These are phyloP conservation scores for Colletotrichum costaricense DNA, from an alignment of 2,329 filamentous ascomycete genomes.

Conservation along the genomic window DNA sequence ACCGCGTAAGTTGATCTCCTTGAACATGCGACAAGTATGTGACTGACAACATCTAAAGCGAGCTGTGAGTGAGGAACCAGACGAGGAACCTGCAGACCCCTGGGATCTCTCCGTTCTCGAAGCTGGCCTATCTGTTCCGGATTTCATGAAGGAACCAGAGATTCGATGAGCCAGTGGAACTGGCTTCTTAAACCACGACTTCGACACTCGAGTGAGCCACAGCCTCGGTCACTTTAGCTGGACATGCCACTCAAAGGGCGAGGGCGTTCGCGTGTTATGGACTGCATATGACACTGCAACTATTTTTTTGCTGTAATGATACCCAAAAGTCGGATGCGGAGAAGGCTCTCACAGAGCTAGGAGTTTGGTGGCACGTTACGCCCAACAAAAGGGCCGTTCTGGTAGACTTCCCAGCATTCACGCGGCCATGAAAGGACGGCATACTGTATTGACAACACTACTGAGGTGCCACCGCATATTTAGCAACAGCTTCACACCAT, in stretches of 20 bases:
- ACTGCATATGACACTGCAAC: background rate
- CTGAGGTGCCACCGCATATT: background rate
- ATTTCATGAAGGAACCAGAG: conserved; percentile 57
- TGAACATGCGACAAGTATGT: background rate
- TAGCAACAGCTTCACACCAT: background rate
- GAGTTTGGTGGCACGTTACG: background rate
- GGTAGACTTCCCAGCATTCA: background rate
- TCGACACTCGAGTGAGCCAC: background rate
- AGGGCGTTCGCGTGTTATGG: background rate
- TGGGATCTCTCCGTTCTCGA: conserved; percentile 41
- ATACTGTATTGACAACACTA: background rate
- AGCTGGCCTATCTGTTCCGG: conserved; percentile 49
- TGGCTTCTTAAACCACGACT: background rate
- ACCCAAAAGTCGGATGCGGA: conserved; percentile 18
- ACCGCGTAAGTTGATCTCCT: conserved; percentile 33
- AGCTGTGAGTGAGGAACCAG: conserved; percentile 5
- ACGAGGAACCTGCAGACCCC: conserved; percentile 39
- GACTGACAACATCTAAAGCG: conserved; percentile 29
- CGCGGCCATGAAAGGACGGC: background rate
- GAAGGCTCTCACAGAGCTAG: background rate
- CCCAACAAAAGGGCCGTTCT: background rate
- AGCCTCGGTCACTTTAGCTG: background rate
- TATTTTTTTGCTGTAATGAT: conserved; percentile 33
- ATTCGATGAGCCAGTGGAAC: conserved; percentile 45
- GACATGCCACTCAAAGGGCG: too few relatives aligned